These are phyloP conservation scores for Colletotrichum spaethianum DNA, from an alignment of 2,329 filamentous ascomycete species.

Conservation along the genomic window DNA sequence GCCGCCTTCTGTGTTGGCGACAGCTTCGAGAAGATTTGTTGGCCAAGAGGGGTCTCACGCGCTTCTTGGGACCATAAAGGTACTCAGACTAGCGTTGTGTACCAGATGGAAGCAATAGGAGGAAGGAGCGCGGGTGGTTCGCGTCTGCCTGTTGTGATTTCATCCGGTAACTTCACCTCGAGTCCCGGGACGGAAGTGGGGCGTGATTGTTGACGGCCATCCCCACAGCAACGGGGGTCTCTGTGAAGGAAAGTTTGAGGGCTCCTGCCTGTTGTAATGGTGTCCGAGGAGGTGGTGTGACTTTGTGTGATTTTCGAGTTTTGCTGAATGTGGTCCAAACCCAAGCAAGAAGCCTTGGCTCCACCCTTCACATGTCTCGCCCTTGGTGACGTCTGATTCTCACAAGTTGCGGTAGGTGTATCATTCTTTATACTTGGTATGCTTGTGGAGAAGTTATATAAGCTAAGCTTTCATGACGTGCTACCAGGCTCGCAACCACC, in stretches of 20 bases:
- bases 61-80: background rate
- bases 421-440: background rate
- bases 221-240: background rate
- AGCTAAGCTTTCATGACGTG: background rate
- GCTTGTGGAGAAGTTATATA: no score
- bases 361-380: background rate
- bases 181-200: background rate
- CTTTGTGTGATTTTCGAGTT: no score
- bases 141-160: background rate
- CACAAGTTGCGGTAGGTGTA: background rate
- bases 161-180: background rate
- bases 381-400: background rate
- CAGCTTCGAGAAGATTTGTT: background rate
- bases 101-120: background rate
- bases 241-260: background rate
- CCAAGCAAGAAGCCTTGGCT: no score
- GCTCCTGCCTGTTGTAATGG: background rate
- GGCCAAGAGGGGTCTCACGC: background rate
- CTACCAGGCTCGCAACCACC: background rate
- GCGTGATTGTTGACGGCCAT: background rate
- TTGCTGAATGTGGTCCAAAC: no score
- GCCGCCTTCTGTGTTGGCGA: background rate
- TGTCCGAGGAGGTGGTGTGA: background rate
- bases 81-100: fast-evolving
- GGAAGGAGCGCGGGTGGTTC: background rate